A percentile compares a stretch with the other conserved stretches of the same genome.
Conservation (phyloP, 148 eudicot species). For the Cornus kousa region DNA sequence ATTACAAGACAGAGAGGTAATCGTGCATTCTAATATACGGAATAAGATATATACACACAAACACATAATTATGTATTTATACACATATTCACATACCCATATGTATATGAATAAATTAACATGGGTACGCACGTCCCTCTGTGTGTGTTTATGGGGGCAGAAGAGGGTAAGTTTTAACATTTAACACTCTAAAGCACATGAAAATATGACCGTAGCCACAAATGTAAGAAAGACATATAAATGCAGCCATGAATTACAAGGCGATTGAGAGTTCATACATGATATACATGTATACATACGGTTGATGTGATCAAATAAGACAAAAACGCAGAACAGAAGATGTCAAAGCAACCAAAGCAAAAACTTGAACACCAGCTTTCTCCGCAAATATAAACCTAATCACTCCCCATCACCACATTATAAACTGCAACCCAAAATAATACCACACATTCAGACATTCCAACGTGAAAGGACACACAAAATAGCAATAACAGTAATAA, state of each 20-base stretch:
- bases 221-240: background rate
- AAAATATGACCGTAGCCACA: background rate
- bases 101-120: background rate
- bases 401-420: background rate
- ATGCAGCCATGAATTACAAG: background rate
- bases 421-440: background rate
- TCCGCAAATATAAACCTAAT: no score
- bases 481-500: no score
- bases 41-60: no score
- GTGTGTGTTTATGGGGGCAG: background rate
- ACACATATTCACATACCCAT: background rate
- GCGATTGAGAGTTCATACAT: background rate
- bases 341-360: background rate
- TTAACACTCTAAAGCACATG: background rate
- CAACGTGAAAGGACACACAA: background rate
- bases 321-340: background rate
- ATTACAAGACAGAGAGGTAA: background rate
- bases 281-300: background rate
- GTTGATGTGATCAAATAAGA: background rate
- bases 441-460: background rate
- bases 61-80: background rate
- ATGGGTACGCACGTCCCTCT: background rate
- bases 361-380: background rate
- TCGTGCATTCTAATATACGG: background rate
- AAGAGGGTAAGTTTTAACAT: background rate